These are phyloP conservation scores for Venturia asperata DNA, from an alignment of 2,329 filamentous ascomycete genomes.

Conservation along the genomic window DNA sequence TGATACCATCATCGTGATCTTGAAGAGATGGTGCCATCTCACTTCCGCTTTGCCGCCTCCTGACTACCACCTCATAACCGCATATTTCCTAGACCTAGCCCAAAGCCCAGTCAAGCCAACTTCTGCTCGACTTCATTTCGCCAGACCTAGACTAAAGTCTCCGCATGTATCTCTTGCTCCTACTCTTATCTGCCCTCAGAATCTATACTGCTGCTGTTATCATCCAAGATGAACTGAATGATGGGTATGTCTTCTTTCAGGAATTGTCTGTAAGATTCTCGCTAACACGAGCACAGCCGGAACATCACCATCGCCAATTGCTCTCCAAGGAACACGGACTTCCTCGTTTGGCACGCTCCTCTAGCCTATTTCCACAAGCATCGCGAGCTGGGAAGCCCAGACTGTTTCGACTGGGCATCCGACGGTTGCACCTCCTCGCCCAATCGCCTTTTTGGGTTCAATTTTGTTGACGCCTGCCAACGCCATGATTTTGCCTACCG, in stretches of 20 bases:
- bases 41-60: no score
- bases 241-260: neutral
- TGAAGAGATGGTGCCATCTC: neutral
- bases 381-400: neutral
- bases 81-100: no score
- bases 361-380: conserved; percentile 7
- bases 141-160: neutral
- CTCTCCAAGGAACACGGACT: conserved; percentile 1
- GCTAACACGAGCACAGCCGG: neutral
- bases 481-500: conserved; percentile 22
- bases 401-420: conserved; percentile 10
- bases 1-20: neutral
- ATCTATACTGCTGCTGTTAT: neutral
- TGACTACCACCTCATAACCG: no score
- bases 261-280: neutral
- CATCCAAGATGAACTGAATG: conserved; percentile 7
- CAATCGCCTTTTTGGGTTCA: conserved; percentile 17
- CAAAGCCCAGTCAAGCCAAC: neutral
- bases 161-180: conserved; percentile 7
- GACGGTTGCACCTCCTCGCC: conserved; percentile 17
- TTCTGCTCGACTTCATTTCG: neutral
- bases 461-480: conserved; percentile 18
- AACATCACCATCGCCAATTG: conserved; percentile 1
- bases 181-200: neutral
- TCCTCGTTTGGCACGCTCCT: neutral